Base-by-base conservation (phyloP, 768 basidiomycete species). In the Grammothele lineata region DNA sequence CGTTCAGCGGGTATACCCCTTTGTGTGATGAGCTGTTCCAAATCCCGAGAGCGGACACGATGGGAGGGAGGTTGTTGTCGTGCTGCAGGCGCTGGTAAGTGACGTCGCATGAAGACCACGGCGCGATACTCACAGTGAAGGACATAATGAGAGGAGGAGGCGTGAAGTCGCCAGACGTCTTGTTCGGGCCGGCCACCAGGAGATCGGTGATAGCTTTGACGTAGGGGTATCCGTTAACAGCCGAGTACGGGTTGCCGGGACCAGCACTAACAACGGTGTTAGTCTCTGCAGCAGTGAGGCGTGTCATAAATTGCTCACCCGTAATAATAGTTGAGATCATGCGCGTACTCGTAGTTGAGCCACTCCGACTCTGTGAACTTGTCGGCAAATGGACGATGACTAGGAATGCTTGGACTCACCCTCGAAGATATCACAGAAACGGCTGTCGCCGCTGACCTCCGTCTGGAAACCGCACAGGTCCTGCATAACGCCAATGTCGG, bases 261-360 rank as follows among this genome's bases (percentile, higher is more conserved):
- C 73, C 73, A n/a, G 72, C 65, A 9, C 70, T 71, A 45, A 8
- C 4, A 43, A 15, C 7, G 21, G 8, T 11, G 3, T 21, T 22
- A 24, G 24, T n/a, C 36, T 23, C n/a, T n/a, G n/a, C n/a, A n/a
- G n/a, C n/a, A n/a, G n/a, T n/a, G n/a, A n/a, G n/a, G n/a, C n/a
- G n/a, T n/a, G n/a, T n/a, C n/a, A n/a, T n/a, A n/a, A 37, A 10
- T 22, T 14, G 41, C 61, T n/a, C 47, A 66, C 68, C 72, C 72
- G 39, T 73, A 73, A 53, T 73, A 73, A 40, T 74, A 74, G 50
- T 71, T 72, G 38, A 74, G 58, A 47, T 74, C 73, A 34, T 69
- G 53, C 2, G 71, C 71, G 43, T 74, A 73, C 50, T 74, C 73
- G 38, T 73, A 74, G 34, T 70, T 60, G 7, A 68, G 50, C 73